phyloP scores from a whole-genome alignment of 2,329 filamentous ascomycete genomes.

The Tolypocladium guangdongense region DNA sequence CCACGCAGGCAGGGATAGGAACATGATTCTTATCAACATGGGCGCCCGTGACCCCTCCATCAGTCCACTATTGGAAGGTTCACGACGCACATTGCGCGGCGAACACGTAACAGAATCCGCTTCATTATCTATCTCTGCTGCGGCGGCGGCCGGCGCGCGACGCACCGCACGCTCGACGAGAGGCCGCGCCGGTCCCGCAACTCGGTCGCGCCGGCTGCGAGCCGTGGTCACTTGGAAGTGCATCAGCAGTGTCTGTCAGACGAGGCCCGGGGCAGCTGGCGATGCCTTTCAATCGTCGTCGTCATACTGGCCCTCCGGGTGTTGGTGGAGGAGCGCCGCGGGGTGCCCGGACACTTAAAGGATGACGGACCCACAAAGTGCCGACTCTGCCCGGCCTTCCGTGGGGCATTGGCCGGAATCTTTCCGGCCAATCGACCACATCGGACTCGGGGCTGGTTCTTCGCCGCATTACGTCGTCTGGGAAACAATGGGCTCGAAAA shows the following conservation, averaged over 20 bases:
- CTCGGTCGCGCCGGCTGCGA: background rate
- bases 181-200: background rate
- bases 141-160: background rate
- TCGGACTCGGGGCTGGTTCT: slow-evolving; percentile 12
- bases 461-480: background rate
- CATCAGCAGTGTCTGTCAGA: background rate
- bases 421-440: slow-evolving; percentile 20
- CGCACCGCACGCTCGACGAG: background rate
- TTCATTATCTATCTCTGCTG: background rate
- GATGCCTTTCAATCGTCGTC: slow-evolving; percentile 1
- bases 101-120: slow-evolving; percentile 15
- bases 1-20: slow-evolving; percentile 21
- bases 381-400: slow-evolving; percentile 13
- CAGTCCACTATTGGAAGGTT: slow-evolving; percentile 8
- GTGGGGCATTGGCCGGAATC: slow-evolving; percentile 19
- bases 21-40: slow-evolving; percentile 10
- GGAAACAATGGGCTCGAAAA: background rate
- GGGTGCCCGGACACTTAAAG: slow-evolving; percentile 4
- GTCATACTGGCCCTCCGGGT: background rate
- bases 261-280: background rate
- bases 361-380: slow-evolving; percentile 6
- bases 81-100: slow-evolving; percentile 2
- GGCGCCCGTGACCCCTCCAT: slow-evolving; percentile 8
- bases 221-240: background rate
- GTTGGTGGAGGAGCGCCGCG: background rate